These are phyloP conservation scores for Cercospora sojina DNA, from an alignment of 2,329 filamentous ascomycete genomes.

Conservation along the genomic window DNA sequence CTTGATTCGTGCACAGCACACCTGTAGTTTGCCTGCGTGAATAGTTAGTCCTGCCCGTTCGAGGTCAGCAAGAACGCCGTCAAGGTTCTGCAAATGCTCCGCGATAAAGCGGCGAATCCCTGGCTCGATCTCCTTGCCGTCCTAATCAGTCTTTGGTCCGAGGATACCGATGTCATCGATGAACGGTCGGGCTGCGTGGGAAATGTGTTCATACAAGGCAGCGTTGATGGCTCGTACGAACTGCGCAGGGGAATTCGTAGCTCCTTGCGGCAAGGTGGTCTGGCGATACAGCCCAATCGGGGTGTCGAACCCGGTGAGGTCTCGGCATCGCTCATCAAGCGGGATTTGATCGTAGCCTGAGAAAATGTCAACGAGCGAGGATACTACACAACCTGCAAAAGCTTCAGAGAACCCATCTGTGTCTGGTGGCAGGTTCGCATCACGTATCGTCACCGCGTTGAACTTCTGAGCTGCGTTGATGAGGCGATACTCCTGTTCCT, in stretches of 20 bases:
- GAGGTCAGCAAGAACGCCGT: not conserved
- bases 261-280: conserved; percentile 2
- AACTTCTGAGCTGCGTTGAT: too few species aligned
- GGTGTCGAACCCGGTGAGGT: not conserved
- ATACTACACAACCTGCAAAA: too few species aligned
- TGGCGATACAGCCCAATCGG: not conserved
- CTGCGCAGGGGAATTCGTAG: conserved; percentile 1
- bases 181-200: not conserved
- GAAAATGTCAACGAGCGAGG: too few species aligned
- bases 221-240: not conserved
- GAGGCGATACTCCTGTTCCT: too few species aligned
- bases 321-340: not conserved
- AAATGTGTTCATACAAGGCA: not conserved
- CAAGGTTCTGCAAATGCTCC: not conserved
- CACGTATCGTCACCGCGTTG: too few species aligned
- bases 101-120: not conserved
- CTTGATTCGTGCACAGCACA: not conserved
- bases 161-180: not conserved
- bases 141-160: not conserved
- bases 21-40: not conserved
- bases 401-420: too few species aligned
- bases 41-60: not conserved
- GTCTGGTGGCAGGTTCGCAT: too few species aligned
- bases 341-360: too few species aligned
- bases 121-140: not conserved